Evolutionary conservation across 2,329 filamentous ascomycete species (phyloP).

Genomic region (Nemania bipapillata): DNA sequence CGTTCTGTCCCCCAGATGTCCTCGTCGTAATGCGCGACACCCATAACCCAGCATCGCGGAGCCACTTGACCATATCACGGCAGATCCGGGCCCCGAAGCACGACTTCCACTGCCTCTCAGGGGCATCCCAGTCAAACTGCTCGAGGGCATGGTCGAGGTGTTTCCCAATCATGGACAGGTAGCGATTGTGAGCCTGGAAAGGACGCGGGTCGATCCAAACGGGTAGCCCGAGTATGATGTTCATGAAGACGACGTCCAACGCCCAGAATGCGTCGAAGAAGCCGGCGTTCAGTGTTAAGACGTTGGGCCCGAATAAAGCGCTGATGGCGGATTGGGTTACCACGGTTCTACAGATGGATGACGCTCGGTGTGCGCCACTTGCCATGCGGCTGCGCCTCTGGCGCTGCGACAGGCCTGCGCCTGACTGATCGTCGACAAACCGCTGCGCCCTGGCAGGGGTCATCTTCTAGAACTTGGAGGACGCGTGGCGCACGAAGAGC

Average conservation of each 20-base stretch:
- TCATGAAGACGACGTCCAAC: background rate
- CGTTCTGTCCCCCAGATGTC: background rate
- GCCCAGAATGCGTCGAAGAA: conserved; percentile 9
- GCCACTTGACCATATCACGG: background rate
- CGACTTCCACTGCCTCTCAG: background rate
- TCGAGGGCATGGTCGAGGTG: background rate
- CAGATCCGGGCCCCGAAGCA: background rate
- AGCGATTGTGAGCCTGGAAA: background rate
- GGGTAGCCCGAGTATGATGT: background rate
- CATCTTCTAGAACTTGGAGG: background rate
- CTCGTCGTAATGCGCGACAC: conserved; percentile 10
- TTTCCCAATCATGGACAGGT: background rate
- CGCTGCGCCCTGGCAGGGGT: background rate
- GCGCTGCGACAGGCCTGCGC: no score
- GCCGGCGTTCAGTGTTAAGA: background rate
- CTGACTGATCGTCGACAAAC: background rate
- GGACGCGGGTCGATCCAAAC: background rate
- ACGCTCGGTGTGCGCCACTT: background rate
- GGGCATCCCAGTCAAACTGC: conserved; percentile 1
- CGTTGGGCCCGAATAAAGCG: background rate
- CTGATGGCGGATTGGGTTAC: background rate
- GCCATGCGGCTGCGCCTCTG: no score
- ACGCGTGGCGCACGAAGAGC: background rate
- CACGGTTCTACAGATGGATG: background rate
- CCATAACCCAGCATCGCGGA: background rate